These are phyloP conservation scores for Moricandia moricandioides DNA, from an alignment of 345 rosid genomes.

Conservation along the genomic window DNA sequence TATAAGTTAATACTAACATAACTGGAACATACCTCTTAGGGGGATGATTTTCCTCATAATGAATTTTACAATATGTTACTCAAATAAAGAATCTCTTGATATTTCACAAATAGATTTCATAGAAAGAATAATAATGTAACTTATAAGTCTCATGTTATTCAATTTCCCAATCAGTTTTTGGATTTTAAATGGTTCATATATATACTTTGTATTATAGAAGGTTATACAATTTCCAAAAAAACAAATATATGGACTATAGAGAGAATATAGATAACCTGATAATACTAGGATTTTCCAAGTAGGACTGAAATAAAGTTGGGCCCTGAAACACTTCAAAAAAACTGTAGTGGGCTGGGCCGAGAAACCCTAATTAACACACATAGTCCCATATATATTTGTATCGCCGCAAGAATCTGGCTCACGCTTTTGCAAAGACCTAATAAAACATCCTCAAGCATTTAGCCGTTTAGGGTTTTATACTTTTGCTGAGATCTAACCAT, in stretches of 20 bases:
- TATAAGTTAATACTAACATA: not conserved
- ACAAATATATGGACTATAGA: not conserved
- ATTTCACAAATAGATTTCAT: not conserved
- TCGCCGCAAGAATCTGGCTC: not conserved
- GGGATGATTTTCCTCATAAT: not conserved
- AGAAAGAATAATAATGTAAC: not conserved
- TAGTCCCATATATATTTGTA: constrained; percentile 1
- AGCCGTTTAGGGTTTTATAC: constrained; percentile 32
- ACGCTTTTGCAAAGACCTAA: constrained; percentile 14
- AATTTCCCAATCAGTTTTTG: not conserved
- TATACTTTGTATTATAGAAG: not conserved
- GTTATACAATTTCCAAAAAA: not conserved
- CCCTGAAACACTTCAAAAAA: not conserved
- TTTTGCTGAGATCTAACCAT: constrained; percentile 23
- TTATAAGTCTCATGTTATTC: not conserved
- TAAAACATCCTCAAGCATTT: not conserved
- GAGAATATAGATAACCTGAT: not conserved
- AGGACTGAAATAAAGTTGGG: not conserved
- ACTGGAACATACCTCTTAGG: not conserved
- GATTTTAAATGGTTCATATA: not conserved
- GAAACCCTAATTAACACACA: not conserved
- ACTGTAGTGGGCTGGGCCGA: not conserved
- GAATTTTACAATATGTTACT: not conserved
- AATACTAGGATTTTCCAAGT: constrained; percentile 20
- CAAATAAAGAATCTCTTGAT: not conserved